Base-by-base conservation (phyloP, 2,329 filamentous ascomycete species). In the Pseudogymnoascus sp. region DNA sequence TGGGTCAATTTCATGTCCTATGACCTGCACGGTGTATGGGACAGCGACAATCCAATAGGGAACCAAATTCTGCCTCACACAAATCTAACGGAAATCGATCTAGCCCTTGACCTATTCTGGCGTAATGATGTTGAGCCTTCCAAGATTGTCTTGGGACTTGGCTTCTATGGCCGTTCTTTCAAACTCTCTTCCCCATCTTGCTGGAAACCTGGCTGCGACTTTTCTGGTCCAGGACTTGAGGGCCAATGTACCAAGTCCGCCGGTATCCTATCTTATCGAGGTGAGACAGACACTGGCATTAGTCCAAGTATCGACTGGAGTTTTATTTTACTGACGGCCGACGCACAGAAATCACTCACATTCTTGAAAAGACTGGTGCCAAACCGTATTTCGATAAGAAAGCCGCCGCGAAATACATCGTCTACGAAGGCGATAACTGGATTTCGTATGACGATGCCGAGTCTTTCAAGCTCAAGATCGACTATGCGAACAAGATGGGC, bases 11-110 rank as follows among this genome's bases (percentile, higher is more conserved):
- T 73, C 20, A 74, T 74, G 73, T 61, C 69, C 8, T 73, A 73
- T 58, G 71, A 72, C 61, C 11, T 71, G 2, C 67, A 67, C 50
- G 78, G 78, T 0, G 61, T 68, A 0, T 78, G 74, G 75, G 76
- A 62, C 54, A 25, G 59, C 3, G 54, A 54, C 11, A 60, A 57
- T 28, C 41, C 37, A 8, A 62, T 57, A 57, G 16, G 12, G 1
- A 35, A n/a, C 30, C 30, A 58, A n/a, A 34, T 61, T 8, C 9
- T 28, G 11, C 14, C 59, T 8, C 63, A 65, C 60, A 65, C 64
- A 18, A 65, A 65, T 60, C 58, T 65, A 60, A 65, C 63, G n/a
- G 63, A 65, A 62, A 65, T 65, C 58, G 61, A 65, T 18, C 39
- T 37, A 5, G 61, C 35, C 4, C 25, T 62, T 5, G 12, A 61